Conservation (phyloP, 192 early-diverging fungal genomes). For the Coemansia interrupta region DNA sequence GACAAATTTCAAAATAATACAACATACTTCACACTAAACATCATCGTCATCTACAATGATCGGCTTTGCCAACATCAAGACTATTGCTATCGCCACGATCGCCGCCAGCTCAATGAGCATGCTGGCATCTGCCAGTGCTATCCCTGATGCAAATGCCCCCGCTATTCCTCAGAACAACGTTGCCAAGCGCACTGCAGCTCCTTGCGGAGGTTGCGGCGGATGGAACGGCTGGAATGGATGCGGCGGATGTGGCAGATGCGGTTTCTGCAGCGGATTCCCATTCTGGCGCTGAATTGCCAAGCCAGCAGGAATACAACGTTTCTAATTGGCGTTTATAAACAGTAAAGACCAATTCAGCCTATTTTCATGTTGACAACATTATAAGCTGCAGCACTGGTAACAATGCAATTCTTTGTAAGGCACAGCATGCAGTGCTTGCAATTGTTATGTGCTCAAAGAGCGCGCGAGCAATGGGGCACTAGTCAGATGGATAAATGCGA, state of each 20-base stretch:
- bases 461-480: no score
- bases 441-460: no score
- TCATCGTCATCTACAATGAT: background rate
- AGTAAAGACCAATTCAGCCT: no score
- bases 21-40: background rate
- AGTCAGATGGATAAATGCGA: no score
- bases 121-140: background rate
- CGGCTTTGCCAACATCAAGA: background rate
- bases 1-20: background rate
- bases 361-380: no score
- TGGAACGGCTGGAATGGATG: constrained; percentile 2
- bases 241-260: constrained; percentile 3
- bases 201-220: background rate
- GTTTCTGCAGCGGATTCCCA: background rate
- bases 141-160: background rate
- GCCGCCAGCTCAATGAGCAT: background rate
- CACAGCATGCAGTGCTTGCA: no score
- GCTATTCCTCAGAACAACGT: background rate
- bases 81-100: background rate
- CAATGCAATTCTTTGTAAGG: no score
- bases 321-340: no score
- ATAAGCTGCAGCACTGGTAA: no score
- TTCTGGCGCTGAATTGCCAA: background rate
- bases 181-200: background rate
- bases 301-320: background rate